Base-by-base conservation (phyloP, 495 filamentous ascomycete genomes). In the Glonium stellatum region DNA sequence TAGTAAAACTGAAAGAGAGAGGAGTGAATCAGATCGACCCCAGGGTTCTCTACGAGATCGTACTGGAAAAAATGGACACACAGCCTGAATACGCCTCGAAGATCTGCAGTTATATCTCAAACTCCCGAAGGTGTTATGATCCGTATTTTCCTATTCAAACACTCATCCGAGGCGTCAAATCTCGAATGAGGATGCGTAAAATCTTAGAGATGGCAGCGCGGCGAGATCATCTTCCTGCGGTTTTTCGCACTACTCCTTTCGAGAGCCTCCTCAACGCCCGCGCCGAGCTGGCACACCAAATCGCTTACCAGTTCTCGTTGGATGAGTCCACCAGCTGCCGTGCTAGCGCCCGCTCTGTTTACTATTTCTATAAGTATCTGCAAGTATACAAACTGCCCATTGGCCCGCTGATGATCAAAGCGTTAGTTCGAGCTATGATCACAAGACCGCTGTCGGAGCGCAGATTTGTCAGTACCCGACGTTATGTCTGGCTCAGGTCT, bases 221-320 rank as follows among this genome's bases (percentile, higher is more conserved):
- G 1, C 44, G 27, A 6, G 47, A 53, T 27, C 22, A 61, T n/a
- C 53, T 65, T 13, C 62, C 62, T 2, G 13, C 55, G 4, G 10
- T 25, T 5, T 57, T 52, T 47, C 44, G 13, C 1, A 48, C 31
- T 11, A 34, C 21, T 6, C 5, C 58, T 31, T 9, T 54, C 39
- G 27, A 55, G 13, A 22, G 22, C 15, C 47, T 47, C 9, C n/a
- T 34, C 25, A 11, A 46, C 4, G 37, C 5, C 1, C 54, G 44
- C 18, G 34, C 50, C 9, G 49, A 54, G 31, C 48, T 67, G 27
- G 47, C 60, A 34, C 60, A 67, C 27, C 60, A 64, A 22, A 31
- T 67, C 27, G 65, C 61, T 12, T 42, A 64, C 34, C 60, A 67
- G 37, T 61, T 57, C 34, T 63, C 65, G 1, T 11, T 67, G 15